Evolutionary conservation across 1,284 basidiomycete species (phyloP).

Genomic region (Xerocomus minutiporus): DNA sequence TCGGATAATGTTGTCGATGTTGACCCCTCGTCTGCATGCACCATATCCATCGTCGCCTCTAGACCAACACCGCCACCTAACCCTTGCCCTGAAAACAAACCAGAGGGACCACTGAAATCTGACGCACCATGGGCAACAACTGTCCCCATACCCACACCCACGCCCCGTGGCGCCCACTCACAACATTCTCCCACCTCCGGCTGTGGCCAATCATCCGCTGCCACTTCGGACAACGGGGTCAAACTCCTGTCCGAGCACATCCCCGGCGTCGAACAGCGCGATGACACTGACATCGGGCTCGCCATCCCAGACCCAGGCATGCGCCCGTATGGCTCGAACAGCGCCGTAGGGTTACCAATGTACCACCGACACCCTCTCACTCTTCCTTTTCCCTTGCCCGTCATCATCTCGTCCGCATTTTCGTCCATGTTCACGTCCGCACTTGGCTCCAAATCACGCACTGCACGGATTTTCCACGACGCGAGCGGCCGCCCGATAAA

Average conservation of each 20-base stretch:
- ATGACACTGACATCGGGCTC: not conserved
- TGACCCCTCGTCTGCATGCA: not conserved
- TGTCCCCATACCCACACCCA: not conserved
- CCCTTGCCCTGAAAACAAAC: not conserved
- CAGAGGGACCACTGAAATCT: not conserved
- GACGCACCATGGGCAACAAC: no score
- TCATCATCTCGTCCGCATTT: not conserved
- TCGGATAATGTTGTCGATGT: constrained; percentile 12
- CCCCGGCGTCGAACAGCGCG: constrained; percentile 13
- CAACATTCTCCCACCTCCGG: constrained; percentile 30
- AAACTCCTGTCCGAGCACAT: constrained; percentile 14
- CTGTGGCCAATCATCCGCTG: constrained; percentile 26
- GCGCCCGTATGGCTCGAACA: constrained; percentile 22
- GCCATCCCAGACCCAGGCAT: constrained; percentile 12
- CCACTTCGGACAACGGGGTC: constrained; percentile 10
- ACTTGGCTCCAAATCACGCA: constrained; percentile 23
- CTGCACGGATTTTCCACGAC: constrained; percentile 22
- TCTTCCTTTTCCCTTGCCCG: not conserved
- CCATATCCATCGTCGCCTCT: not conserved
- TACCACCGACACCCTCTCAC: constrained; percentile 10
- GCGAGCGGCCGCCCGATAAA: constrained; percentile 25
- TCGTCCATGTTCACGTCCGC: constrained; percentile 4
- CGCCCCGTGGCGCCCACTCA: constrained; percentile 20
- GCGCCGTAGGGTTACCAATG: constrained; percentile 14
- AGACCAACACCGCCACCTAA: not conserved